Base-by-base conservation (phyloP, 768 basidiomycete species). In the Tricholoma furcatifolium region DNA sequence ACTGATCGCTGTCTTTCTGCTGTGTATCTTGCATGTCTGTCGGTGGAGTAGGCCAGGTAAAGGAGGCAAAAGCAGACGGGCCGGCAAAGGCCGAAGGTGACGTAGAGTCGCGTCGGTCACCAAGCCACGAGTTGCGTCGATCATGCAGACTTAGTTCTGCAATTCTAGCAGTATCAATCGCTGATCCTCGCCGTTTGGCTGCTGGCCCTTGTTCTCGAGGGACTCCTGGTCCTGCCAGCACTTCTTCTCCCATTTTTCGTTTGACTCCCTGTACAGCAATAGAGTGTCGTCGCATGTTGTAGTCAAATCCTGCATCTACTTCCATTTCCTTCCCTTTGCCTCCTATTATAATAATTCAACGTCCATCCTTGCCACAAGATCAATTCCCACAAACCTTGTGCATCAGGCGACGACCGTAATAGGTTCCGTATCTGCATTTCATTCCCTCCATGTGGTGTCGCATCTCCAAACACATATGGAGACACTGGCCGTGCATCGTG, bases 171-270 rank as follows among this genome's bases (percentile, higher is more conserved):
- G 88, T 85, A 60, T 93, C 92, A 60, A 91, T 80, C 20, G 87
- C 82, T 15, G 93, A 94, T 30, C 90, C 87, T 43, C 92, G 82
- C 59, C 92, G 83, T 68, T 94, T 94, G 43, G 86, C 81, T 15
- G 88, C 83, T 34, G 87, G 91, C 7, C 72, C 82, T 53, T 88
- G 85, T 74, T 83, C 51, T 70, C 81, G 84, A 17, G 83, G 80
- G 41, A 85, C 73, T 34, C 87, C 88, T 44, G 84, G 84, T 15
- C 87, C 88, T 39, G 79, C 76, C 47, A 91, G 73, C 55, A 79
- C 69, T 59, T 88, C 88, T 59, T 85, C 84, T 43, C 76, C 76
- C 27, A 91, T 85, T 72, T 93, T 93, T 60, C 91, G 81, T 68
- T 93, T 93, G 53, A 82, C 84, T 47, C 89, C 88, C 62, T 84